Evolutionary conservation across 2,329 filamentous ascomycete species (phyloP), one percentile per base, ranked within the genome.

Genomic region (Bretziella fagacearum): DNA sequence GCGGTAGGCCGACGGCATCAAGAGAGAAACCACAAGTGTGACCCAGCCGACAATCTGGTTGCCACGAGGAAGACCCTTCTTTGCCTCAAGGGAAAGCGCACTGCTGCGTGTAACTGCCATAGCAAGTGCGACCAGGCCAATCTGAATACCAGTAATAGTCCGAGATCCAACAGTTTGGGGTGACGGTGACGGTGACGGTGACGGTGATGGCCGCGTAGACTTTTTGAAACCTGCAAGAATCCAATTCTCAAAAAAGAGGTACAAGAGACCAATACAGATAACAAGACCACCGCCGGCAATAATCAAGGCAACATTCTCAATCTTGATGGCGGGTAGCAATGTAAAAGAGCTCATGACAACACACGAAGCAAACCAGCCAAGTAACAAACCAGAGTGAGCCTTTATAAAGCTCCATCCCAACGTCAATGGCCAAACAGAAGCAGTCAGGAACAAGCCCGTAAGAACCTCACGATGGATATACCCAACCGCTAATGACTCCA

Each of bases 401-500:
- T 65, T 69, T 6, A 95, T 54, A 56, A 98, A 96, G 0, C 68
- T 67, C 22, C 71, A 56, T 0, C 91, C 89, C 54, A 91, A 82
- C 0, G 77, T 67, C 0, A 71, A 54, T 1, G 91, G 91, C 83
- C 87, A 98, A 36, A 82, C 68, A 1, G 79, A 74, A 3, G 76
- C 86, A 3, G 87, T 54, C 22, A 87, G 56, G 57, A 87, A 98
- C 48, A 89, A 74, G 1, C 75, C 65, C 0, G 89, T 94, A 55
- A 93, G 80, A 20, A 96, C 77, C 57, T 94, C 81, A 33, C 91
- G 79, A 55, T 89, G 73, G 48, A 93, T 93, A 60, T 98, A 98
- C 44, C 85, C 87, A 63, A 93, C 69, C 18, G 91, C 86, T 84
- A 98, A 68, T 46, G 80, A 84, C 59, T 89, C 74, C 20, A 98